A percentile compares a stretch with the other conserved stretches of the same genome.
phyloP scores from a whole-genome alignment of 106 monocot genomes.

The Agapanthus africanus region DNA sequence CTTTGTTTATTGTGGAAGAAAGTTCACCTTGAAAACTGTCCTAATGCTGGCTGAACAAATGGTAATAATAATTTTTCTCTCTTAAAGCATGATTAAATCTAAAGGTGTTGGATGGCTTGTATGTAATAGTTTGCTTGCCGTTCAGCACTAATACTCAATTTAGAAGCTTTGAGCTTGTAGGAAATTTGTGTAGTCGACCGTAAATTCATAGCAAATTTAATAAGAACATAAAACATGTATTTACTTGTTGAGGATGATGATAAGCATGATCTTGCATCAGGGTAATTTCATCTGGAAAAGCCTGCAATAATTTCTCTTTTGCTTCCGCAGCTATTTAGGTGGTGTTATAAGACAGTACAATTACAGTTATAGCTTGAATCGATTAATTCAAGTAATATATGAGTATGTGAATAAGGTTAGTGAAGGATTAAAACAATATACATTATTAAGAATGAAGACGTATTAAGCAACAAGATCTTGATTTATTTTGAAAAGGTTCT shows the following conservation, averaged over 20 bases:
- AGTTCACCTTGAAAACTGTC: conserved; percentile 82
- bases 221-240: neutral
- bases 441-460: neutral
- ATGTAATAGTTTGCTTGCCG: neutral
- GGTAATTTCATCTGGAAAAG: too few species aligned
- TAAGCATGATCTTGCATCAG: neutral
- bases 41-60: conserved; percentile 97
- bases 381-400: neutral
- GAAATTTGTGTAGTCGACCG: neutral
- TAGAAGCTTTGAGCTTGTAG: neutral
- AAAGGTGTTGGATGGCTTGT: neutral
- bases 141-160: neutral
- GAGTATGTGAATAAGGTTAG: too few species aligned
- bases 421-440: neutral
- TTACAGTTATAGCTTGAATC: neutral
- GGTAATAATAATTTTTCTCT: conserved; percentile 34
- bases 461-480: neutral
- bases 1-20: conserved; percentile 89
- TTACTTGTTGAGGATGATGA: neutral
- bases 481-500: neutral
- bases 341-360: neutral
- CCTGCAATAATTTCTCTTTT: too few species aligned
- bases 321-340: neutral
- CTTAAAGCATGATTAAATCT: neutral
- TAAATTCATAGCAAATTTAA: neutral